These are phyloP conservation scores for Ophiocytium majus DNA, from an alignment of 352 stramenopile genomes.

Conservation along the genomic window DNA sequence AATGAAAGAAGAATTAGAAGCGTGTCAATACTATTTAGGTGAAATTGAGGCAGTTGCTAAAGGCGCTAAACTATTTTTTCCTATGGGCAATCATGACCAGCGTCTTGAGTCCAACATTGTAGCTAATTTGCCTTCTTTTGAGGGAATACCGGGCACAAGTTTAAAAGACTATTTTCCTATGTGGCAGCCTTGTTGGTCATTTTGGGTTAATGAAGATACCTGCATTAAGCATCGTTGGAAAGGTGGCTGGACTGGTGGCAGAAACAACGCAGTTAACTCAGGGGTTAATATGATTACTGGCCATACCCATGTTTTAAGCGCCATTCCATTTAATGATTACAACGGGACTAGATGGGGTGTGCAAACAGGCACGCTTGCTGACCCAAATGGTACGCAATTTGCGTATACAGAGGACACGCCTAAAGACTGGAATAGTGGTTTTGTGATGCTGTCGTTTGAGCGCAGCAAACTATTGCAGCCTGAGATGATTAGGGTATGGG, in stretches of 20 bases:
- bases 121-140: too few relatives aligned
- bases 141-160: background rate
- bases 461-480: background rate
- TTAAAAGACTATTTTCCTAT: background rate
- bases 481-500: background rate
- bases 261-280: background rate
- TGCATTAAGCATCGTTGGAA: background rate
- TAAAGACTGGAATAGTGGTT: background rate
- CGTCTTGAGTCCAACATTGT: background rate
- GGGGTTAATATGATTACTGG: background rate
- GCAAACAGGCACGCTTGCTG: background rate
- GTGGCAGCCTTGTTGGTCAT: background rate
- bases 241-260: background rate
- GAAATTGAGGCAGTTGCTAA: background rate
- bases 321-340: background rate
- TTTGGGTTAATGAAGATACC: background rate
- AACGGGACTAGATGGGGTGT: background rate
- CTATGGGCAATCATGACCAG: background rate
- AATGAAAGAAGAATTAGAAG: background rate
- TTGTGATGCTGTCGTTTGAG: background rate
- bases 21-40: background rate
- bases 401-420: constrained; percentile 1
- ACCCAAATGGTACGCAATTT: background rate
- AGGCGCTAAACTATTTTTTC: background rate
- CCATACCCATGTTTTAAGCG: background rate